Evolutionary conservation across 768 basidiomycete species (phyloP), one percentile per base, ranked within the genome.

Genomic region (Rhodocollybia butyracea): DNA sequence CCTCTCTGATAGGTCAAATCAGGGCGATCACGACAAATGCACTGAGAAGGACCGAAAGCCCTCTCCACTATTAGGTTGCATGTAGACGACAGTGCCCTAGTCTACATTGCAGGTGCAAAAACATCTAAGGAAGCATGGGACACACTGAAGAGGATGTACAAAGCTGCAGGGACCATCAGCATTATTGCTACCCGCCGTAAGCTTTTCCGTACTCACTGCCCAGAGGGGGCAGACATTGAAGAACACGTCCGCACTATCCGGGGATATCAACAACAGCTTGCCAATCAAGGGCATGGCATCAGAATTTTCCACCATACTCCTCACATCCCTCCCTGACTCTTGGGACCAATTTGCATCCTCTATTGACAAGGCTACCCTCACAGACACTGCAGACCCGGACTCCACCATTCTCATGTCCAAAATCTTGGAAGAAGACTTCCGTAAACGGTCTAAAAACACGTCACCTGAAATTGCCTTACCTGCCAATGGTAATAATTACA

Each of bases 241-340:
- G 65, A 65, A 45, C 71, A 73, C 55, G 63, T 74, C 22, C 55
- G 56, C 7, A 61, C 58, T 34, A 62, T 75, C 47, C 50, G 62
- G 31, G 36, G 59, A 10, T 60, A 59, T 47, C 55, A 66, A 46
- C 51, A 67, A 32, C 63, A 71, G 48, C 53, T 66, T 30, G 45
- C 56, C 22, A 27, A 30, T 17, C 55, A 70, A 24, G 67, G 63
- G 10, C 42, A 40, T 27, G 0, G 70, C 71, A 22, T 42, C 60
- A 13, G 68, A 74, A 11, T 74, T 72, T 50, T 52, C 61, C 24
- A 64, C 64, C 51, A 66, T 64, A 0, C 52, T 74, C 7, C 64
- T 72, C 22, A 68, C 66, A 3, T 70, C 64, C 7, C 58, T 74
- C 0, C 71, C 69, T 17, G 63, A 70, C 10, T 63, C 69, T 13